Conservation (phyloP, 164 flowering plant species). For the Aristolochia californica region DNA sequence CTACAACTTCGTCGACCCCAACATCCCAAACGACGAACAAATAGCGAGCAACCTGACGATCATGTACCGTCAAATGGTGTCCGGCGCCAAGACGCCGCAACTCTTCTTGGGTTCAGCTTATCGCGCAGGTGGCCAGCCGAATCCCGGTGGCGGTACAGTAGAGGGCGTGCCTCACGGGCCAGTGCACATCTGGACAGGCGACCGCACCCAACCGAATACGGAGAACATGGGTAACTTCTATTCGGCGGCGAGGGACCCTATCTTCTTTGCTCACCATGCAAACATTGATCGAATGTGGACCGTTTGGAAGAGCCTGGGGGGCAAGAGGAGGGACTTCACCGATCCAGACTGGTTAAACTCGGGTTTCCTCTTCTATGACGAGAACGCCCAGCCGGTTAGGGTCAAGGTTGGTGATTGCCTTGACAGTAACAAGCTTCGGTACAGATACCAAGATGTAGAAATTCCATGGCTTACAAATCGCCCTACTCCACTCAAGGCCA, state of each 20-base stretch:
- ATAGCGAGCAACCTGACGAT: slow-evolving; percentile 27
- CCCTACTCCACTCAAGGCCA: slow-evolving; percentile 16
- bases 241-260: slow-evolving; percentile 16
- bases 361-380: slow-evolving; percentile 27
- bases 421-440: slow-evolving; percentile 25
- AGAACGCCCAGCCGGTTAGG: slow-evolving; percentile 24
- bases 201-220: slow-evolving; percentile 9
- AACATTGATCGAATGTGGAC: slow-evolving; percentile 26
- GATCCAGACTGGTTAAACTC: slow-evolving; percentile 26
- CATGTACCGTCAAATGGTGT: slow-evolving; percentile 52
- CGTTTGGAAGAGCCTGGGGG: slow-evolving; percentile 22
- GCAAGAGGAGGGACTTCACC: slow-evolving; percentile 16
- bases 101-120: slow-evolving; percentile 39
- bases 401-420: slow-evolving; percentile 32
- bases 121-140: slow-evolving; percentile 27
- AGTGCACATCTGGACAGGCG: slow-evolving; percentile 38
- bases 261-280: slow-evolving; percentile 21
- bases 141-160: slow-evolving; percentile 32
- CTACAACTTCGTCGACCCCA: slow-evolving; percentile 22
- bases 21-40: slow-evolving; percentile 5
- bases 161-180: slow-evolving; percentile 37
- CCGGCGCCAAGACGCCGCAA: slow-evolving; percentile 19
- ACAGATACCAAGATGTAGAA: slow-evolving; percentile 36
- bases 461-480: slow-evolving; percentile 33
- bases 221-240: slow-evolving; percentile 24